Evolutionary conservation across 352 stramenopile genomes (phyloP), one percentile per base, ranked within the genome.

Genomic region (Globisporangium megalacanthum): DNA sequence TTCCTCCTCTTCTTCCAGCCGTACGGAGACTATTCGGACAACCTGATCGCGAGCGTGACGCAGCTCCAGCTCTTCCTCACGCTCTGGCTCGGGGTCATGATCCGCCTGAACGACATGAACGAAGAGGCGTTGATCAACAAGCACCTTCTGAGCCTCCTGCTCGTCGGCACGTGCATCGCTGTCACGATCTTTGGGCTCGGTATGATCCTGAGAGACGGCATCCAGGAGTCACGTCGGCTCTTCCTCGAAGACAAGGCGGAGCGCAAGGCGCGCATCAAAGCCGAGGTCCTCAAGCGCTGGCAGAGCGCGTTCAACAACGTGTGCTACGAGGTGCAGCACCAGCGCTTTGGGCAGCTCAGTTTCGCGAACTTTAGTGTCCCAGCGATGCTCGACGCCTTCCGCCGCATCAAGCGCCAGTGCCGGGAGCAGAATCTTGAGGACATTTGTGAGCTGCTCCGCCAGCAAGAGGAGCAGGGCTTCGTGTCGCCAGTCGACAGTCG

Each of bases 11-110:
- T 73, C 64, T 92, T 84, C 56, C 81, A 89, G 60, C 81, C 81
- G 9, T 92, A 92, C 60, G 78, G 68, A 1, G 77, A 83, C 33
- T 73, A 83, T 54, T 83, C 75, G 1, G 74, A 89, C 60, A 92
- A 87, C 48, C 55, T 92, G 54, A 79, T 89, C 33, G 78, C 73
- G 41, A 88, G 79, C 54, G 73, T 89, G 55, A 82, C 79, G 50
- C 81, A 92, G 61, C 60, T 92, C 22, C 81, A 92, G 63, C 73
- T 89, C 44, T 89, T 86, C 66, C 70, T 92, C 41, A 92, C 79
- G 58, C 60, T 92, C n/a, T 92, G 81, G 81, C 77, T 92, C 41
- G 79, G 81, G 22, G 65, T 88, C 49, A 83, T 92, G 72, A 86
- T 85, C 49, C 69, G 71, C n/a, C 63, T 92, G 15, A 83, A 88